Percentiles rank a stretch among this genome's conserved stretches.
phyloP scores from a whole-genome alignment of 176 grass and related monocot genomes.

The Thinopyrum elongatum region DNA sequence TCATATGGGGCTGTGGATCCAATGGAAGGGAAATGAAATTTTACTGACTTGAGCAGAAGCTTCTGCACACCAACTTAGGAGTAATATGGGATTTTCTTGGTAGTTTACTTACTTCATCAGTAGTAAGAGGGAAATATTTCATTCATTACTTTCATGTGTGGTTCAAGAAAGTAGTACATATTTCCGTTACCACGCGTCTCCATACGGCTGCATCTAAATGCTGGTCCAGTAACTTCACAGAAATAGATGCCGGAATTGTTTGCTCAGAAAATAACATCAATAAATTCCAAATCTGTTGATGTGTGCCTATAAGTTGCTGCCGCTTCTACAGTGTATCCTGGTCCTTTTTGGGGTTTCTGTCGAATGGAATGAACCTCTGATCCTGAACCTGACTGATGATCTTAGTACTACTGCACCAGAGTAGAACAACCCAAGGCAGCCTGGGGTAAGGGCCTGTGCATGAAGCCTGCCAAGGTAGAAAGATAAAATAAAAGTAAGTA shows the following conservation, averaged over 20 bases:
- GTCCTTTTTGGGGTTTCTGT: conserved; percentile 36
- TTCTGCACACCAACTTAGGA: background rate
- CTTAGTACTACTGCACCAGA: conserved; percentile 68
- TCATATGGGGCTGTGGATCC: background rate
- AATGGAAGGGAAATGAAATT: background rate
- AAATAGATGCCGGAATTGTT: background rate
- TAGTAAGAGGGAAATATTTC: background rate
- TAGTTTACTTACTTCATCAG: background rate
- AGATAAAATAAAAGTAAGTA: background rate
- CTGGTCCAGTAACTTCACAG: background rate
- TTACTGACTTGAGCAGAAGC: background rate
- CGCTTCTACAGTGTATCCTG: background rate
- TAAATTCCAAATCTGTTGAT: background rate
- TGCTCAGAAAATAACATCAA: background rate
- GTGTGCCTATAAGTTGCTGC: background rate
- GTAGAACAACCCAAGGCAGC: conserved; percentile 79
- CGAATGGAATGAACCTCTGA: conserved; percentile 45
- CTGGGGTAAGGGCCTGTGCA: conserved; percentile 78
- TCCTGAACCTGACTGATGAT: conserved; percentile 61
- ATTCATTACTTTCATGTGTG: background rate
- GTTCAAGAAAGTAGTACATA: background rate
- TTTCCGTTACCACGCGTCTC: background rate
- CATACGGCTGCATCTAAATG: background rate
- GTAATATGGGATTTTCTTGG: background rate
- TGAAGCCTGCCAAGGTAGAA: conserved; percentile 52